Percentiles rank a stretch among this genome's conserved stretches.
Evolutionary conservation across 2,329 filamentous ascomycete species (phyloP).

Genomic region (Xenosphaeropsis pyriputrescens): DNA sequence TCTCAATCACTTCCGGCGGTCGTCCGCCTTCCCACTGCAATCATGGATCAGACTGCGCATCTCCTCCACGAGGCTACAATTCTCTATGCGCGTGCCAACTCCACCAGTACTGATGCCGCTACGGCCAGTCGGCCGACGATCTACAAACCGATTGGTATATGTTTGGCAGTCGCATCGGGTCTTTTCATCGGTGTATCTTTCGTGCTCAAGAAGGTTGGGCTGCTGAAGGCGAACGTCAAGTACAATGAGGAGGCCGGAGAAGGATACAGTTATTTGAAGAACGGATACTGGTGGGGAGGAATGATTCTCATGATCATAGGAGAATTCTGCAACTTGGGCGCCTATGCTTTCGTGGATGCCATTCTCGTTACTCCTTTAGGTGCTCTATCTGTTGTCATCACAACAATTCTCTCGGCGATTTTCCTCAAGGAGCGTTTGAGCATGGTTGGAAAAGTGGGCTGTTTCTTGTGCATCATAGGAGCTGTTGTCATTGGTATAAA

Average conservation of each 20-base stretch:
- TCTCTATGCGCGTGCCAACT: conserved; percentile 28
- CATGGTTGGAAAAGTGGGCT: conserved; percentile 90
- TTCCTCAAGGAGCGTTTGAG: conserved; percentile 92
- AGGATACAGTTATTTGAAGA: conserved; percentile 94
- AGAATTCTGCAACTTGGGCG: conserved; percentile 93
- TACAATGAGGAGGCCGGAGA: conserved; percentile 94
- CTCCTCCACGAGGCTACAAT: conserved; percentile 22
- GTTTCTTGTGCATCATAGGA: conserved; percentile 88
- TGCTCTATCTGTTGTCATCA: conserved; percentile 83
- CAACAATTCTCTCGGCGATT: conserved; percentile 79
- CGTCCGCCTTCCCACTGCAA: conserved; percentile 3
- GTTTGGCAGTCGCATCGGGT: conserved; percentile 74
- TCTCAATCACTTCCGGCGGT: neutral
- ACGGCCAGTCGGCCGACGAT: conserved; percentile 14
- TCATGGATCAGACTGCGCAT: conserved; percentile 23
- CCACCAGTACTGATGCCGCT: conserved; percentile 10
- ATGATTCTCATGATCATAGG: conserved; percentile 97
- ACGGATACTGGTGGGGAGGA: conserved; percentile 84
- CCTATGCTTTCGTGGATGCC: conserved; percentile 92
- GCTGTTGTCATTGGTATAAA: conserved; percentile 92
- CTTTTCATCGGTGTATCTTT: conserved; percentile 91
- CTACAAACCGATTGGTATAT: conserved; percentile 80
- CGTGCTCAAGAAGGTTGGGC: conserved; percentile 84
- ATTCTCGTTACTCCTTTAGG: conserved; percentile 89
- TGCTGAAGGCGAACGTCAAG: conserved; percentile 87